A percentile compares a stretch with the other conserved stretches of the same genome.
phyloP scores from a whole-genome alignment of 2,329 filamentous ascomycete genomes.

The Fusarium annulatum region DNA sequence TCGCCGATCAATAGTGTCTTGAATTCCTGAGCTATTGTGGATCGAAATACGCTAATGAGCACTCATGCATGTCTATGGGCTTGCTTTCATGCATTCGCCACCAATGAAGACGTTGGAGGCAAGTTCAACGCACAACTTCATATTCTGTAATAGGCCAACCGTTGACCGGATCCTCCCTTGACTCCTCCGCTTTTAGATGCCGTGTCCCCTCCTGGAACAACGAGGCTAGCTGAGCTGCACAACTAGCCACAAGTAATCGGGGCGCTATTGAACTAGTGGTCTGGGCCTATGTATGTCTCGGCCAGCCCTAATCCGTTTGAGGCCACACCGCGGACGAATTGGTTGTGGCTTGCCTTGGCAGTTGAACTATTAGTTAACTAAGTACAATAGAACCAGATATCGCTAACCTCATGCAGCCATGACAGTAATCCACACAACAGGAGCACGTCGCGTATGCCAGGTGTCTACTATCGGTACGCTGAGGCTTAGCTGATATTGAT shows the following conservation, averaged over 20 bases:
- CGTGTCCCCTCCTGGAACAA: accelerated
- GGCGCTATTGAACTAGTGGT: not conserved
- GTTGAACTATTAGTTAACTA: not conserved
- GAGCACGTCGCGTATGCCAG: no score
- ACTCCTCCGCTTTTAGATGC: accelerated
- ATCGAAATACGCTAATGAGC: no score
- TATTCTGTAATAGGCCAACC: no score
- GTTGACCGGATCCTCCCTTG: no score
- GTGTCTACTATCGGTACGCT: no score
- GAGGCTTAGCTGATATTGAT: no score
- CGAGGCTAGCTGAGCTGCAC: not conserved
- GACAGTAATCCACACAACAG: no score
- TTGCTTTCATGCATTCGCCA: no score
- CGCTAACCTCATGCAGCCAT: not conserved
- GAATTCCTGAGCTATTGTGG: not conserved
- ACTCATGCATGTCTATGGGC: no score
- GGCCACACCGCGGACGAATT: not conserved
- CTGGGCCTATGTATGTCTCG: not conserved
- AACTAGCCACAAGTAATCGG: not conserved
- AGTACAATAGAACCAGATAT: no score
- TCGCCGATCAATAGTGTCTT: not conserved
- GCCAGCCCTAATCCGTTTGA: not conserved
- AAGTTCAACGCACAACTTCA: no score
- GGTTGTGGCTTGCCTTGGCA: not conserved
- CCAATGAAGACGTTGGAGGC: no score